Evolutionary conservation across 345 rosid species (phyloP), one percentile per base, ranked within the genome.

Genomic region (Citropsis articulata): DNA sequence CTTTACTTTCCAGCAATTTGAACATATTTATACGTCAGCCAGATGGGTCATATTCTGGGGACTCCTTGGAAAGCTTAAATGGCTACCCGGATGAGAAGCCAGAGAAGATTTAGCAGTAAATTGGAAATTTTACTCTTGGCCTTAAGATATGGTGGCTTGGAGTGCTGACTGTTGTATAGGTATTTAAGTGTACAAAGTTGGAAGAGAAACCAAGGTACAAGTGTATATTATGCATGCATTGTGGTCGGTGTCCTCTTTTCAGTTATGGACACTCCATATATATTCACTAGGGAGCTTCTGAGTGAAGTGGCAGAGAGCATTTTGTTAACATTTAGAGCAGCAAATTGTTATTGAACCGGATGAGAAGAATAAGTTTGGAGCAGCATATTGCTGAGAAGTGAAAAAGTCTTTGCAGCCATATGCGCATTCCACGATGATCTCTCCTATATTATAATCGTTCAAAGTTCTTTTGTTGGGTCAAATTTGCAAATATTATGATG

Each of bases 21-120:
- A 90, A 93, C 83, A 84, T 88, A 66, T 82, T 81, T 75, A 80
- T 88, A 72, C 89, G 93, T 80, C 94, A 91, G 82, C 85, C 95
- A 5, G 97, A 93, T 80, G 94, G 97, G 35, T 94, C 96, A 27
- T 93, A 91, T 77, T 75, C 87, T 24, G 91, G 86, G 81, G 95
- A 92, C 83, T 78, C 84, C 22, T 30, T 87, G 69, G 92, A 90
- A 60, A 86, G 91, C 80, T 89, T 83, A 16, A 81, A 75, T 71
- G 89, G 82, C 67, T 83, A 73, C 64, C 63, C 82, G 72, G 87
- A 85, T 31, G 89, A 87, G 81, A 84, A 79, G 70, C 85, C 71
- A 22, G 86, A 85, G 73, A 69, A 65, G 78, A 80, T 27, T 80
- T 84, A 74, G 85, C 88, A 72, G 59, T 75, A 74, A 24, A 40